Base-by-base conservation (phyloP, 352 stramenopile genomes). In the Pythium sukuiense region DNA sequence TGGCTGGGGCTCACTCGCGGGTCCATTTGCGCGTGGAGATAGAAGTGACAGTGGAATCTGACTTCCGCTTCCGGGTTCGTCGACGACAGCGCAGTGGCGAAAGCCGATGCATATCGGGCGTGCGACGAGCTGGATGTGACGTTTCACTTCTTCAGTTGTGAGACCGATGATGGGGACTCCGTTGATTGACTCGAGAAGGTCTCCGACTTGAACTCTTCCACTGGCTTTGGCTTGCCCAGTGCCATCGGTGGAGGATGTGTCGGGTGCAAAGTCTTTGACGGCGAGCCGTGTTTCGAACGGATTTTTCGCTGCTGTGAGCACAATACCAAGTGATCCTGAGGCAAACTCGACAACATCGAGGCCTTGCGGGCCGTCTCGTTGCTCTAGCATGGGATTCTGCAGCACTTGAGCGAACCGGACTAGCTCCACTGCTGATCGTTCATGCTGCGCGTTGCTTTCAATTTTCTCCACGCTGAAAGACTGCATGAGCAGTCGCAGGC, bases 111-210 rank as follows among this genome's bases (percentile, higher is more conserved):
- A 89, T 35, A 95, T 66, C 1, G 87, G 87, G 2, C 85, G 77
- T 3, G 61, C 26, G 43, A 95, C 80, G 5, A 93, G 72, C 52
- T 92, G 80, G 45, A 95, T 83, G 46, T 89, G 83, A 0, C 81
- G 80, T 41, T 91, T 92, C 14, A 92, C 81, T 61, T 93, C 87
- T 69, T 93, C 85, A 1, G 87, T 92, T 1, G 82, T 91, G 50
- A 91, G 69, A 13, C 74, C 76, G 0, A 80, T 61, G 61, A 93
- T 88, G 14, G 81, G 79, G 0, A 93, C 81, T 8, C 87, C 87
- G 59, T 95, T 95, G 59, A 95, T 90, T 32, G 85, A 91, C 63
- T 93, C 77, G 13, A 95, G 59, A 4, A 93, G 61, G 35, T 95
- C 85, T 1, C 83, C 83, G 11, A 91, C 52, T 2, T 63, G 63